phyloP scores from a whole-genome alignment of 768 basidiomycete genomes.

The Pleurotus ostreatus region DNA sequence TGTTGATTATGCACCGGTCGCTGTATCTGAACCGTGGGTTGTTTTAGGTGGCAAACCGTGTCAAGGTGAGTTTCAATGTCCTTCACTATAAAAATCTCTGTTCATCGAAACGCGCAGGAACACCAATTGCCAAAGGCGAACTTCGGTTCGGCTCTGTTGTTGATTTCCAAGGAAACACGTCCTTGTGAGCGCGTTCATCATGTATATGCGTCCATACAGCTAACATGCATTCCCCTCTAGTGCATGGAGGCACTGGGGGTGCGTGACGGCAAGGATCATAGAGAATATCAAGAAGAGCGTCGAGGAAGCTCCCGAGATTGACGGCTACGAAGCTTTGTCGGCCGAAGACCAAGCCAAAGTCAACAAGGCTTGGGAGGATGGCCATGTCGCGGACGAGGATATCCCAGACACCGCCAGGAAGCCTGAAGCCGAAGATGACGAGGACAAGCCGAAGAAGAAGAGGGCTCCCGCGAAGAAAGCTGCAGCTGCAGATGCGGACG shows the following conservation, averaged over 20 bases:
- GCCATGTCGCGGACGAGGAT: conserved; percentile 79
- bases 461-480: conserved; percentile 24
- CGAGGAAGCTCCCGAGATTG: conserved; percentile 61
- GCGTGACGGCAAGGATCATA: conserved; percentile 66
- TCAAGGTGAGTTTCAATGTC: conserved; percentile 38
- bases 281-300: conserved; percentile 65
- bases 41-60: conserved; percentile 74
- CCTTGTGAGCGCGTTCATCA: conserved; percentile 45
- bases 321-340: conserved; percentile 77
- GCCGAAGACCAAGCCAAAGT: conserved; percentile 71
- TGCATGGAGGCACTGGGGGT: conserved; percentile 91
- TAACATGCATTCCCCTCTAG: conserved; percentile 26
- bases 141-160: conserved; percentile 73
- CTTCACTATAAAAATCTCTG: conserved; percentile 8
- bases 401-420: conserved; percentile 73
- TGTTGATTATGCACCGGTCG: background rate
- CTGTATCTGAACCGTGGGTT: background rate
- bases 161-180: conserved; percentile 66
- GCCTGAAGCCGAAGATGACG: conserved; percentile 40
- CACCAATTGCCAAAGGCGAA: conserved; percentile 64
- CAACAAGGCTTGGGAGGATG: conserved; percentile 68
- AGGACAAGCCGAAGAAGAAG: conserved; percentile 36
- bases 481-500: conserved; percentile 43
- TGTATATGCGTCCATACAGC: background rate
- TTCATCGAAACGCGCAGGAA: conserved; percentile 39